Evolutionary conservation across 176 grass and related monocot genomes (phyloP).

Genomic region (Elaeis guineensis): DNA sequence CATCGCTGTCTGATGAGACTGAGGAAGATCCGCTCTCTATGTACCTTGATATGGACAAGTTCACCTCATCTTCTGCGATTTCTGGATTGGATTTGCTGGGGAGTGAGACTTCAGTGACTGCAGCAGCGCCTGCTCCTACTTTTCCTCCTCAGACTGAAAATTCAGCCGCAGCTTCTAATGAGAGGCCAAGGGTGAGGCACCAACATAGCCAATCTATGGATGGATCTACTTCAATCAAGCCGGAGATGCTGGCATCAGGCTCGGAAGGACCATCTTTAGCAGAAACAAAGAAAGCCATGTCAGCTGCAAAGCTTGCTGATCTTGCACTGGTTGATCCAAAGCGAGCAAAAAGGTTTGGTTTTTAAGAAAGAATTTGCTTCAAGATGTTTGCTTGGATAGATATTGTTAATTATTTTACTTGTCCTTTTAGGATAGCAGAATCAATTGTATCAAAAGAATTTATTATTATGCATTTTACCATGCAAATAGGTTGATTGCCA

Average conservation of each 20-base stretch:
- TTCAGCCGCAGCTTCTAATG: constrained; percentile 5
- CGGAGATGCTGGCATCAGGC: constrained; percentile 18
- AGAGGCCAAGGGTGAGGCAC: constrained; percentile 35
- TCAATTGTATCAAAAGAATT: no score
- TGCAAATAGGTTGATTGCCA: no score
- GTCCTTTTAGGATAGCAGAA: no score
- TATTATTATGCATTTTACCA: no score
- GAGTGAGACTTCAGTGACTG: neutral
- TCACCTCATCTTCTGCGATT: constrained; percentile 5
- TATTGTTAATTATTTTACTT: no score
- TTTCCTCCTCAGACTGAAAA: constrained; percentile 21
- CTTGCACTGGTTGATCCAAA: constrained; percentile 75
- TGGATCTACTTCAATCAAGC: constrained; percentile 35
- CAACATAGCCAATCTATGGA: constrained; percentile 77
- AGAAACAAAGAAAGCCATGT: constrained; percentile 67
- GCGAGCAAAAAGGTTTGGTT: constrained; percentile 59
- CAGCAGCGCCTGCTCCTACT: constrained; percentile 30
- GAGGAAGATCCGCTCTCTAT: constrained; percentile 25
- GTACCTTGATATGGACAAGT: constrained; percentile 15
- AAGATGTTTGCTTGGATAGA: no score
- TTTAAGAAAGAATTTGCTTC: no score
- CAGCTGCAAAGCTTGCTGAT: constrained; percentile 64
- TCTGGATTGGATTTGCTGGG: neutral
- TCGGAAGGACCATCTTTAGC: constrained; percentile 14
- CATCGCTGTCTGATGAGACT: constrained; percentile 4